Conservation (phyloP, 192 early-diverging fungal genomes). For the Lunasporangiospora selenospora region DNA sequence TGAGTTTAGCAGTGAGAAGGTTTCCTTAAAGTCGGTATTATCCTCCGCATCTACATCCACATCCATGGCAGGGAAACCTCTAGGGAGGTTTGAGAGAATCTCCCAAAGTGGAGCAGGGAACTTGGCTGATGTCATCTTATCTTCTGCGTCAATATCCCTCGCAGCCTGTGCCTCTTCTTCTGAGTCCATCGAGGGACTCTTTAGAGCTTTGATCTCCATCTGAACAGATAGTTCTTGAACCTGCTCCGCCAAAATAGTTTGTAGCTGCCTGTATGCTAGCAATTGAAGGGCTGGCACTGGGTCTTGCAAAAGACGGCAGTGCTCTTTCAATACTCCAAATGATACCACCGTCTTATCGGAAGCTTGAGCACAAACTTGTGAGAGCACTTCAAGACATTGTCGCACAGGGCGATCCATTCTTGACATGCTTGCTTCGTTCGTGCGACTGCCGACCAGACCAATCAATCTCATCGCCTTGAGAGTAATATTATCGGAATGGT, state of each 20-base stretch:
- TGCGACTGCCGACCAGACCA: no score
- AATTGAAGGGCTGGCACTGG: conserved; percentile 25
- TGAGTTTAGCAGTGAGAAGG: conserved; percentile 34
- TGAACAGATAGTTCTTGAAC: conserved; percentile 32
- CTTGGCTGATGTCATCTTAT: conserved; percentile 39
- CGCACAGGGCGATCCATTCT: conserved; percentile 45
- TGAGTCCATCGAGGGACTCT: conserved; percentile 15
- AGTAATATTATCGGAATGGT: conserved; percentile 28
- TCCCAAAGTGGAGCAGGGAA: conserved; percentile 38
- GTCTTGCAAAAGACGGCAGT: conserved; percentile 32
- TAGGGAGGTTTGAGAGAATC: conserved; percentile 34
- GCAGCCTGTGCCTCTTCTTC: neutral
- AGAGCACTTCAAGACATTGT: conserved; percentile 20
- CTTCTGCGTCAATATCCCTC: neutral
- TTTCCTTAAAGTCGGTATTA: conserved; percentile 18
- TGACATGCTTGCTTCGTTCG: neutral
- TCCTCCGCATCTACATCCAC: conserved; percentile 44
- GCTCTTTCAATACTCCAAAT: conserved; percentile 31
- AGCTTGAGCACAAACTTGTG: conserved; percentile 18
- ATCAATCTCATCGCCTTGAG: conserved; percentile 24
- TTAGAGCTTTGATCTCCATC: conserved; percentile 35
- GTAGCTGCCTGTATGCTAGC: conserved; percentile 40
- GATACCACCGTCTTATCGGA: conserved; percentile 23
- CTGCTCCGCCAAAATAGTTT: conserved; percentile 29
- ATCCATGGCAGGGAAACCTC: conserved; percentile 45